Evolutionary conservation across 768 basidiomycete genomes (phyloP).

Genomic region (Macrolepiota fuliginosa): DNA sequence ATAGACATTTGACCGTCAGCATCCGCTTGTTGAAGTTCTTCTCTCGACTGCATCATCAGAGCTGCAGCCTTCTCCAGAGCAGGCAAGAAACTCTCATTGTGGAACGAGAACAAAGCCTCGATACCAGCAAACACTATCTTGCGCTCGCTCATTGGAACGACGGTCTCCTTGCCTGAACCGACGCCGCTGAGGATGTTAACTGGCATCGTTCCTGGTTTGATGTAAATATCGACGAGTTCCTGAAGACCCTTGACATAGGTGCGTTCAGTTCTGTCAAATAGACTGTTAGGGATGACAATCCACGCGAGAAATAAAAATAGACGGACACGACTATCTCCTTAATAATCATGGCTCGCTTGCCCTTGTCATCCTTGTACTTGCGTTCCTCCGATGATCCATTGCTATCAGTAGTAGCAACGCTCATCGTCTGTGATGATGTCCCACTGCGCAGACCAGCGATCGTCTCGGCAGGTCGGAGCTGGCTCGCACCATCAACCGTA

Average conservation of each 20-base stretch:
- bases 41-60: constrained; percentile 53
- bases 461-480: constrained; percentile 66
- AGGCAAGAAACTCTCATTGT: constrained; percentile 89
- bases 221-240: constrained; percentile 93
- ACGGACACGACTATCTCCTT: constrained; percentile 90
- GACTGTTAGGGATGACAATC: constrained; percentile 1
- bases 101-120: constrained; percentile 89
- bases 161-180: constrained; percentile 74
- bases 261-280: constrained; percentile 72
- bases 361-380: constrained; percentile 89
- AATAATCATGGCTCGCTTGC: constrained; percentile 79
- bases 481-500: constrained; percentile 42
- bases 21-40: constrained; percentile 52
- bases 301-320: constrained; percentile 1
- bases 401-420: constrained; percentile 75
- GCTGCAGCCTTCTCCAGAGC: constrained; percentile 79
- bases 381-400: constrained; percentile 74
- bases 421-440: constrained; percentile 61
- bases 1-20: constrained; percentile 72
- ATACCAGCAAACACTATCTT: constrained; percentile 91
- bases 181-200: constrained; percentile 71
- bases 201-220: constrained; percentile 75
- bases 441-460: constrained; percentile 60
- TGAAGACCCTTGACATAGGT: constrained; percentile 94
- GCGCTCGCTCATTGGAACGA: constrained; percentile 83